phyloP scores from a whole-genome alignment of 2,329 filamentous ascomycete species.

The Remersonia thermophila region DNA sequence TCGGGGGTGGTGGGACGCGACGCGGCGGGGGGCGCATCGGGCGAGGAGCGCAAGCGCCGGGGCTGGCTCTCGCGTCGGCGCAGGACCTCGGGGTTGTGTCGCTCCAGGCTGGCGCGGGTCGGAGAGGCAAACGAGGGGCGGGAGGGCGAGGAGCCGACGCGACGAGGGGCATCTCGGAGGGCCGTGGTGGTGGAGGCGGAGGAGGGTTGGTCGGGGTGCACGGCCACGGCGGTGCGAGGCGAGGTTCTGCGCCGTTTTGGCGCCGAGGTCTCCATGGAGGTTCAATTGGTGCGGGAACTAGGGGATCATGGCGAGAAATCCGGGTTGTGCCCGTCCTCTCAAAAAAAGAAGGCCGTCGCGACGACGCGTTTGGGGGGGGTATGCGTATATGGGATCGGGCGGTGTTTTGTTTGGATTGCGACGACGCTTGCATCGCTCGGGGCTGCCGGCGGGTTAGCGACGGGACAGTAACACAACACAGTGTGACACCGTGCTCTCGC shows the following conservation, averaged over 20 bases:
- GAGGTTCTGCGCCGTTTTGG: slow-evolving; percentile 54
- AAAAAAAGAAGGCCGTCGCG: no score
- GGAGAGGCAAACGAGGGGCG: slow-evolving; percentile 55
- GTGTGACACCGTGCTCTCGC: no score
- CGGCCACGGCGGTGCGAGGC: slow-evolving; percentile 34
- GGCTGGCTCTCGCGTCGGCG: slow-evolving; percentile 28
- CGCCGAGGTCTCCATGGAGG: slow-evolving; percentile 42
- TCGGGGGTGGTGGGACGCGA: slow-evolving; percentile 14
- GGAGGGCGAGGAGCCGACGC: slow-evolving; percentile 16
- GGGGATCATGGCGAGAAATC: slow-evolving; percentile 9
- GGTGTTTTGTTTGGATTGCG: no score
- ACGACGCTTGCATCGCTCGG: no score
- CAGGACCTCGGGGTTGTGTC: slow-evolving; percentile 47
- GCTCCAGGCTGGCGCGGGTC: slow-evolving; percentile 50
- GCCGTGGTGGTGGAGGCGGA: no score
- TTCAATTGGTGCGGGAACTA: slow-evolving; percentile 5
- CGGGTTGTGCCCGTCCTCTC: background rate
- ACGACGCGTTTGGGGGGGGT: no score
- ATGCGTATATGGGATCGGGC: no score
- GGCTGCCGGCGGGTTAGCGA: no score
- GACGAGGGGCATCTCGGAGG: slow-evolving; percentile 26
- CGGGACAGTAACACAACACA: no score
- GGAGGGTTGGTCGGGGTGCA: slow-evolving; percentile 17
- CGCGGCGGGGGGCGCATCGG: slow-evolving; percentile 7
- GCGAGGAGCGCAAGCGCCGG: slow-evolving; percentile 8